Evolutionary conservation across 768 basidiomycete species (phyloP), one percentile per base, ranked within the genome.

Genomic region (Leccinum incarnatum): DNA sequence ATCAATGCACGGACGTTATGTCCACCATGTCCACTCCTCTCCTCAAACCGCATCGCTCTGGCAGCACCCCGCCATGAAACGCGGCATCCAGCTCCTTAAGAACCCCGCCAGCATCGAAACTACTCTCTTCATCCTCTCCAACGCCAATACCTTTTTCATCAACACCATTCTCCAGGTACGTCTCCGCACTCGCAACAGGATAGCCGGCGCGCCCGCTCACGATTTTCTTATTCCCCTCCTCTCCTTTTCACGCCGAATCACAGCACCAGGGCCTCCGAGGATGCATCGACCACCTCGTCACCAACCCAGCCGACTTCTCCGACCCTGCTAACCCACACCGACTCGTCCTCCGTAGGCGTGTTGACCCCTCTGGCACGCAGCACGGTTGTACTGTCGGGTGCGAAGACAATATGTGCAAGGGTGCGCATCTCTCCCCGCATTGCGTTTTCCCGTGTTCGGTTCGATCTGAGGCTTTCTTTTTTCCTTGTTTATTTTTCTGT

Each of bases 391-490:
- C 77, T 47, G 81, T 96, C 53, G 96, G 96, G 6, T 99, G 97
- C 77, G 87, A 87, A 57, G 83, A 88, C 14, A 98, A 99, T 78
- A 97, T 99, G 95, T 99, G 97, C 80, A 99, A 99, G 79, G 93
- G 93, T 87, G 19, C 48, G 23, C 36, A 52, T 57, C 11, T 19
- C 15, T 21, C n/a, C 23, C 30, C 50, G 6, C 50, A 4, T 21
- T 19, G 6, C 5, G 36, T 27, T n/a, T 19, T 4, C 25, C 45
- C 11, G 12, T 23, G 10, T 48, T 5, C n/a, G 21, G 30, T 29
- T 25, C 37, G 42, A 19, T 42, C 42, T 42, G n/a, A 42, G n/a
- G 4, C 14, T 27, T 10, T 10, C 19, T 27, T 36, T 9, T 32
- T 21, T 23, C 19, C 0, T 6, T 19, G 12, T 5, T 2, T 9